Conservation (phyloP, 2,329 filamentous ascomycete genomes). For the Emericellopsis cladophorae region DNA sequence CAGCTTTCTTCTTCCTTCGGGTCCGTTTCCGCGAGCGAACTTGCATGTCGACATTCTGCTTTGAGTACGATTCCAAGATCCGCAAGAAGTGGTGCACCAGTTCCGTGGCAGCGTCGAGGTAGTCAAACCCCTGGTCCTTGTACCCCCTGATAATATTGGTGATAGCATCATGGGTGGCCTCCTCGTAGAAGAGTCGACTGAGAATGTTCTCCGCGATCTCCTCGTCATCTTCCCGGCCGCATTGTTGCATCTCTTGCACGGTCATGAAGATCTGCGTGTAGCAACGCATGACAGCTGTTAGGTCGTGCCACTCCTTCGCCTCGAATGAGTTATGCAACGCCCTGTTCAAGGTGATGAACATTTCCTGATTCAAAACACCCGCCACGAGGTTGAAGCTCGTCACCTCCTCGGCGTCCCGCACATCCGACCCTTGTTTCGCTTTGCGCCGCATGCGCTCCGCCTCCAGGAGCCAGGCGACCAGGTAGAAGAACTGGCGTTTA, state of each 20-base stretch:
- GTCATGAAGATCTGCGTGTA: conserved; percentile 91
- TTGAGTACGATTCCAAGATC: conserved; percentile 85
- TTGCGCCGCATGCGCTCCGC: conserved; percentile 66
- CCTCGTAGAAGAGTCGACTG: conserved; percentile 96
- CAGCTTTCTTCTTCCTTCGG: conserved; percentile 59
- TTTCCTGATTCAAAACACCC: conserved; percentile 85
- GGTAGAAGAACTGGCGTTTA: conserved; percentile 78
- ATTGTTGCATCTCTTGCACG: conserved; percentile 83
- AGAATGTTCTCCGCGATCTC: conserved; percentile 97
- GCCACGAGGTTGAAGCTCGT: conserved; percentile 81
- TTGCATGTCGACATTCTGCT: conserved; percentile 89
- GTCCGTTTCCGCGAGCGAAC: conserved; percentile 69
- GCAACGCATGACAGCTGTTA: conserved; percentile 82
- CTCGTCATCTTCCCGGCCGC: conserved; percentile 78
- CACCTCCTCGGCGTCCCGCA: conserved; percentile 34
- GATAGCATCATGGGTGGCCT: conserved; percentile 81
- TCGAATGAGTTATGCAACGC: conserved; percentile 70
- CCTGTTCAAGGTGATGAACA: conserved; percentile 78
- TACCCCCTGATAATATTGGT: conserved; percentile 72
- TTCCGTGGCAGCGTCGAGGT: conserved; percentile 84
- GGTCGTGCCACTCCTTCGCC: conserved; percentile 74
- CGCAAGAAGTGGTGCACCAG: conserved; percentile 83
- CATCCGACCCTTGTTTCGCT: conserved; percentile 36
- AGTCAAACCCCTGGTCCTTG: conserved; percentile 88
- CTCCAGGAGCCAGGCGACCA: conserved; percentile 84